A percentile compares a stretch with the other conserved stretches of the same genome.
phyloP scores from a whole-genome alignment of 73 alveolate genomes.

The Blepharisma stoltei region DNA sequence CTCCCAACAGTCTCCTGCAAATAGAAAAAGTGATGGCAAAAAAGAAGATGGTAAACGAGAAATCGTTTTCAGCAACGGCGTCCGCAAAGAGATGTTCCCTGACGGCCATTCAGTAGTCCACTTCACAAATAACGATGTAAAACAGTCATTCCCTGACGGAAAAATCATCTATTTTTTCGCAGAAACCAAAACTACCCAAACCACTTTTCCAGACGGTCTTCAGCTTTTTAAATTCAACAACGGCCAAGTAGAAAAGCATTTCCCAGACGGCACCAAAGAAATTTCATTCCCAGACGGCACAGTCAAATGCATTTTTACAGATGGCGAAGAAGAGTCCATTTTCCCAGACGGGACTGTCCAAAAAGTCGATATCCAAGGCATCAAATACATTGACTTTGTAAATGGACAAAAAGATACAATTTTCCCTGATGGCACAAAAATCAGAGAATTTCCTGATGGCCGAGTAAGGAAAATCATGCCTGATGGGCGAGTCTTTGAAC shows the following conservation, averaged over 20 bases:
- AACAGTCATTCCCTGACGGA: slow-evolving; percentile 87
- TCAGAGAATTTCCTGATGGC: slow-evolving; percentile 84
- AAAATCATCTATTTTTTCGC: slow-evolving; percentile 89
- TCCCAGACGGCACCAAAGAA: slow-evolving; percentile 93
- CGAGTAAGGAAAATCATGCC: slow-evolving; percentile 64
- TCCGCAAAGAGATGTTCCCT: slow-evolving; percentile 85
- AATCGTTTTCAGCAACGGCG: slow-evolving; percentile 94
- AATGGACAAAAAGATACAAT: slow-evolving; percentile 60
- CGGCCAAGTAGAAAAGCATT: slow-evolving; percentile 92
- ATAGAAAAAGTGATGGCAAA: not conserved
- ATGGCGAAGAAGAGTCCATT: slow-evolving; percentile 83
- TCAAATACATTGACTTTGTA: slow-evolving; percentile 54
- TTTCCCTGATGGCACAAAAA: slow-evolving; percentile 83
- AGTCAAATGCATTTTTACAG: slow-evolving; percentile 72
- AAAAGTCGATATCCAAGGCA: slow-evolving; percentile 51
- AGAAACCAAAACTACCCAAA: slow-evolving; percentile 93
- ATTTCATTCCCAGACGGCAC: slow-evolving; percentile 89
- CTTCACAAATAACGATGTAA: slow-evolving; percentile 86
- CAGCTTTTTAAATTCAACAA: slow-evolving; percentile 72
- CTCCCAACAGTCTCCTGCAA: too few species aligned
- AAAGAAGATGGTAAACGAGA: slow-evolving; percentile 85
- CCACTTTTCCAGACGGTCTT: slow-evolving; percentile 85
- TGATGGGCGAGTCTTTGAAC: slow-evolving; percentile 74
- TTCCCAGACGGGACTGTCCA: slow-evolving; percentile 72
- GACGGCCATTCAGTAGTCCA: slow-evolving; percentile 93